A percentile compares a stretch with the other conserved stretches of the same genome.
Evolutionary conservation across 2,329 filamentous ascomycete species (phyloP).

Genomic region (Phaeoacremonium minimum): DNA sequence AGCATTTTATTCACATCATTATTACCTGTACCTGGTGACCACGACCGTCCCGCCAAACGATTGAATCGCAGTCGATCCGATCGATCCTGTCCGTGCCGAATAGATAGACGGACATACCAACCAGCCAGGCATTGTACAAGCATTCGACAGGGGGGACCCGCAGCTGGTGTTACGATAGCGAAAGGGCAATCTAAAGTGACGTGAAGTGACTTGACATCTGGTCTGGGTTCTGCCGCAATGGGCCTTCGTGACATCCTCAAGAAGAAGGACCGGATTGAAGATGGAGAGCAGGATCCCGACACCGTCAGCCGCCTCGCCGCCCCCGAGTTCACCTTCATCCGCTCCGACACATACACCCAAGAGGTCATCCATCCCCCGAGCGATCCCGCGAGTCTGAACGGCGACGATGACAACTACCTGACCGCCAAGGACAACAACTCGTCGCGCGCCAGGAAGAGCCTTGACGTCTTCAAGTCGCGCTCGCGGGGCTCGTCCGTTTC

Average conservation of each 20-base stretch:
- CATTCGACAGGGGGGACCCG: too few relatives aligned
- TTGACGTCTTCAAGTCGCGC: constrained; percentile 29
- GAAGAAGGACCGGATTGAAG: constrained; percentile 45
- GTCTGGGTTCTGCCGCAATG: too few relatives aligned
- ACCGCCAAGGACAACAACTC: constrained; percentile 20
- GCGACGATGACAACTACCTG: constrained; percentile 18
- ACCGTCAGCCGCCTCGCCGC: constrained; percentile 31
- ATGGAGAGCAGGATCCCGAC: constrained; percentile 28
- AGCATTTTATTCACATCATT: background rate
- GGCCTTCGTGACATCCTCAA: constrained; percentile 48
- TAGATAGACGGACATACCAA: background rate
- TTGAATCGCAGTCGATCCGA: background rate
- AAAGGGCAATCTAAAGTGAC: too few relatives aligned
- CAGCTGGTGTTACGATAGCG: too few relatives aligned
- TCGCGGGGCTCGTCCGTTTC: constrained; percentile 45
- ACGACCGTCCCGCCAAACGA: background rate
- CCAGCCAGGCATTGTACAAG: too few relatives aligned
- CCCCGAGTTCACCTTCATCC: constrained; percentile 77
- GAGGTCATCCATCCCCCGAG: constrained; percentile 72
- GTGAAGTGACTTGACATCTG: too few relatives aligned
- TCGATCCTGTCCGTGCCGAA: background rate
- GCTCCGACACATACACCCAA: constrained; percentile 75
- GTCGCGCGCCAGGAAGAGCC: constrained; percentile 20
- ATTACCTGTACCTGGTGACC: too few relatives aligned
- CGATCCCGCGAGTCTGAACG: constrained; percentile 15